Evolutionary conservation across 345 rosid genomes (phyloP).

Genomic region (Dimocarpus longan): DNA sequence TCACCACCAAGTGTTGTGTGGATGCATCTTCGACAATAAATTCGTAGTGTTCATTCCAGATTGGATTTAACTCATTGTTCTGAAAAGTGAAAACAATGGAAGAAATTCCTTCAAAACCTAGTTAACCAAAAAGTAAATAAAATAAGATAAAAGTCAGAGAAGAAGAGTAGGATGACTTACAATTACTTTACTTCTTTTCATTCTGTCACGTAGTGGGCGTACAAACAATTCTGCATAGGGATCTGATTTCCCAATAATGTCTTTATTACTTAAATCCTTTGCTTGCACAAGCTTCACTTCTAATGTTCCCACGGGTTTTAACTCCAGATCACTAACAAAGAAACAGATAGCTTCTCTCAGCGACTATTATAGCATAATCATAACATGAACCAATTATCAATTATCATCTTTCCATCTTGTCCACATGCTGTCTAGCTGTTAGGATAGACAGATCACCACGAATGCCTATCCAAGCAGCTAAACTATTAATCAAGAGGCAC

Average conservation of each 20-base stretch:
- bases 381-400: slow-evolving; percentile 10
- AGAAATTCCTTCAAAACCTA: slow-evolving; percentile 20
- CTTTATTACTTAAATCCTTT: slow-evolving; percentile 88
- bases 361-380: background rate
- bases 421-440: slow-evolving; percentile 7
- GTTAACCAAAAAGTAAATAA: background rate
- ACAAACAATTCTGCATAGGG: slow-evolving; percentile 80
- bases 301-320: slow-evolving; percentile 85
- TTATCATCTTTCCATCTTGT: slow-evolving; percentile 1
- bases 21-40: slow-evolving; percentile 85
- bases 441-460: background rate
- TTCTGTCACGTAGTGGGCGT: slow-evolving; percentile 82
- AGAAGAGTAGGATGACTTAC: slow-evolving; percentile 45
- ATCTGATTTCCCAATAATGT: slow-evolving; percentile 94
- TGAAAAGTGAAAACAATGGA: slow-evolving; percentile 27
- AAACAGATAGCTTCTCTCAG: slow-evolving; percentile 27
- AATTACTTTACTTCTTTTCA: slow-evolving; percentile 78
- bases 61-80: slow-evolving; percentile 95
- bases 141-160: slow-evolving; percentile 2
- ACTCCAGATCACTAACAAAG: slow-evolving; percentile 78
- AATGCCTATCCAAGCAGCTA: background rate
- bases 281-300: slow-evolving; percentile 99
- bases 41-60: slow-evolving; percentile 98
- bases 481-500: background rate
- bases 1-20: slow-evolving; percentile 91